Base-by-base conservation (phyloP, 140 eudicot genomes). In the Cichorium intybus region DNA sequence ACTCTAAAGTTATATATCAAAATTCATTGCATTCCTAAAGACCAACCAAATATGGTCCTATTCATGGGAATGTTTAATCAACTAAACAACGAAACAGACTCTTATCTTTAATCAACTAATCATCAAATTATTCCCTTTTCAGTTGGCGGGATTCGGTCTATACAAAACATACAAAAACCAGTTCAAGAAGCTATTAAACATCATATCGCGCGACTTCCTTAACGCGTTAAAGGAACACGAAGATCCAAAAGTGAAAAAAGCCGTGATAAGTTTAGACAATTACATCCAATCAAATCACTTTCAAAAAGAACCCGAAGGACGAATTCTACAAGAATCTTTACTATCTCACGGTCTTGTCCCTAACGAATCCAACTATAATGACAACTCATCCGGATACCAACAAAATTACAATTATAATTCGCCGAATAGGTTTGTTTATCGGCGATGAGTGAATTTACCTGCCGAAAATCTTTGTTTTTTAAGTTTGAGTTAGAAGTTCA, bases 111-210 rank as follows among this genome's bases (percentile, higher is more conserved):
- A n/a, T n/a, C n/a, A 31, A 16, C 60, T 56, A 43, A 27, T 56
- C 5, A 16, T 46, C 5, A 0, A 29, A 9, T 24, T 31, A 0
- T 20, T 41, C 39, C 52, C 11, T 48, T 11, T 7, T 37, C 95
- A 93, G 99, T 77, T 86, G 87, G 95, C 99, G 59, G 99, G 99
- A n/a, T 88, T 59, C 62, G 95, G 83, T 22, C 74, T 93, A 12
- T 64, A 81, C 49, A 65, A 58, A 63, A 88, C 78, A 69, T 93
- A 85, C 79, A 86, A 67, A 71, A 74, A 64, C 35, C 99, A 93
- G 75, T 93, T 88, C 66, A 71, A 57, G 85, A 93, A 93, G 86
- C 58, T 93, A 16, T 34, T 93, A 54, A 71, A 71, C 24, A 72
- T 84, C 35, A 76, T 93, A 53, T 82, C 74, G 4, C 64, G 56